phyloP scores from a whole-genome alignment of 1,139 yeast genomes.

The Geotrichum candidum region DNA sequence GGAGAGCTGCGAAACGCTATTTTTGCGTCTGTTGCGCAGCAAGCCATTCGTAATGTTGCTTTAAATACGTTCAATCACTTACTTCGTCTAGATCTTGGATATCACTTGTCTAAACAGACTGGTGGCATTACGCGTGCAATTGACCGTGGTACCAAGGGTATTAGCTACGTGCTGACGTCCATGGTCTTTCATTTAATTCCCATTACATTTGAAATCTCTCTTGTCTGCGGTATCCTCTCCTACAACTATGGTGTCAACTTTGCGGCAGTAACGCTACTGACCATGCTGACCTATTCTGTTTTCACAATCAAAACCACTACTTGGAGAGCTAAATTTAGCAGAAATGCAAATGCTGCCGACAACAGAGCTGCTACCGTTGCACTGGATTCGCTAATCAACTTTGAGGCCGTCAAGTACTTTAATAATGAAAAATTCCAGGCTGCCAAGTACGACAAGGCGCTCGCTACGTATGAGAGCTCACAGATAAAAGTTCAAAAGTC shows the following conservation, averaged over 20 bases:
- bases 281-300: conserved; percentile 80
- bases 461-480: conserved; percentile 70
- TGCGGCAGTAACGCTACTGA: conserved; percentile 81
- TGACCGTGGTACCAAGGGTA: conserved; percentile 97
- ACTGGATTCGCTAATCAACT: conserved; percentile 85
- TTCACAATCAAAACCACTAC: conserved; percentile 91
- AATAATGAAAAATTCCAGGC: conserved; percentile 82
- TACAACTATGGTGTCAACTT: conserved; percentile 85
- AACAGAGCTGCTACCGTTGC: conserved; percentile 93
- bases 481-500: conserved; percentile 89
- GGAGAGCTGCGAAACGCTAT: conserved; percentile 94
- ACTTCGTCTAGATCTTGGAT: conserved; percentile 76
- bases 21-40: conserved; percentile 92
- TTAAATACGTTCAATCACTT: conserved; percentile 79
- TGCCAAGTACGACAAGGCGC: conserved; percentile 70
- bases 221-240: conserved; percentile 89
- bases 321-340: conserved; percentile 90
- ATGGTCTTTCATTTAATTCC: conserved; percentile 97
- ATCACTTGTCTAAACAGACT: conserved; percentile 86
- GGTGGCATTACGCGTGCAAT: conserved; percentile 96
- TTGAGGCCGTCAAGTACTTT: conserved; percentile 90
- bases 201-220: conserved; percentile 79
- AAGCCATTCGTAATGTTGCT: conserved; percentile 88
- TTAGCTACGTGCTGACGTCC: conserved; percentile 83
- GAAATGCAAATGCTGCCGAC: conserved; percentile 90